Evolutionary conservation across 176 grass and related monocot genomes (phyloP).

Genomic region (Paspalum notatum): DNA sequence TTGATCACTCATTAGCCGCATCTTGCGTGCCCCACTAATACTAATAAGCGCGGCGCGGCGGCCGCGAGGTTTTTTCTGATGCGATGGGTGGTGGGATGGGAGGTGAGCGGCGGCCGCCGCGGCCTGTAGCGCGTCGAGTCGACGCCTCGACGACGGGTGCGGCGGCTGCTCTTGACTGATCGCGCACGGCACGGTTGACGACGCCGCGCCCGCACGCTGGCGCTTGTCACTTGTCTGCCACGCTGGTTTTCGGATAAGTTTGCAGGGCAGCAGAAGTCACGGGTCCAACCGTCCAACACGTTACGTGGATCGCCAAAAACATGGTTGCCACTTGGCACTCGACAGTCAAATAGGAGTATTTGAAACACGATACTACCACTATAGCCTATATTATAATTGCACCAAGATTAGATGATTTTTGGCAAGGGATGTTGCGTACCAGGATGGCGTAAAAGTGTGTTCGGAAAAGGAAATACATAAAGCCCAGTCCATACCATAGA

Average conservation of each 20-base stretch:
- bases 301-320: not conserved
- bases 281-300: not conserved
- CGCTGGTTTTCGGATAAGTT: not conserved
- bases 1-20: slow-evolving; percentile 12
- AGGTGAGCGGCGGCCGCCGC: not conserved
- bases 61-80: not conserved
- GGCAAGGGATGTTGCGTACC: no score
- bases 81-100: not conserved
- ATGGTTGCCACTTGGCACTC: not conserved
- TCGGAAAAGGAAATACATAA: no score
- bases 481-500: no score
- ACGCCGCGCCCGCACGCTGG: not conserved
- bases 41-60: slow-evolving; percentile 5
- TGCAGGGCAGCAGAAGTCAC: no score
- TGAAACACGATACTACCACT: no score
- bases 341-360: no score
- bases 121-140: not conserved
- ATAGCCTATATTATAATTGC: no score
- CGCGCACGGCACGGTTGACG: not conserved
- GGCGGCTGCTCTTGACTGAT: not conserved
- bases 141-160: not conserved
- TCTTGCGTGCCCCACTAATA: not conserved
- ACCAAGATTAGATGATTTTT: no score
- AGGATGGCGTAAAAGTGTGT: no score
- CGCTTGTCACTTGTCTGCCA: not conserved